These are phyloP conservation scores for Podospora australis DNA, from an alignment of 495 filamentous ascomycete species.

Conservation along the genomic window DNA sequence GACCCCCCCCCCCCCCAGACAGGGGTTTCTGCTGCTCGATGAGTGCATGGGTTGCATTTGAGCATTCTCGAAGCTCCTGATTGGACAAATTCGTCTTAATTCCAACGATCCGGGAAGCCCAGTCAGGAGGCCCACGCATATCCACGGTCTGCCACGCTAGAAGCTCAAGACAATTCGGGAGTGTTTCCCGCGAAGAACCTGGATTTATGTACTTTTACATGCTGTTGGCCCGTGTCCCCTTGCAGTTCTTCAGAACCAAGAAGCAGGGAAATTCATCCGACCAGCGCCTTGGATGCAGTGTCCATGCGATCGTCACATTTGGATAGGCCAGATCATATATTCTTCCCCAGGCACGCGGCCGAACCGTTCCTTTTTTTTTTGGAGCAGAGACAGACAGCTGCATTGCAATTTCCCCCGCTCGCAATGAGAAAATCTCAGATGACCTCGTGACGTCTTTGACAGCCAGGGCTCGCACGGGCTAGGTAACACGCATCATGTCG, in stretches of 20 bases:
- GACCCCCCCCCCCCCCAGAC: neutral
- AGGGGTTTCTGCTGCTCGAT: constrained; percentile 6
- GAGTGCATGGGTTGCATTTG: constrained; percentile 10
- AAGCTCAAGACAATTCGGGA: neutral
- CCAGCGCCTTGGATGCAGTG: too few relatives aligned
- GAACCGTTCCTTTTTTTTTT: too few relatives aligned
- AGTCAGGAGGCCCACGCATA: constrained; percentile 8
- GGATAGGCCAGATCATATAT: too few relatives aligned
- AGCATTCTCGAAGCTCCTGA: constrained; percentile 17
- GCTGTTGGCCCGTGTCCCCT: neutral
- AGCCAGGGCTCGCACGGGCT: too few relatives aligned
- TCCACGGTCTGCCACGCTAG: too few relatives aligned
- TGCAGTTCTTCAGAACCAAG: neutral
- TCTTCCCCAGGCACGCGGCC: too few relatives aligned
- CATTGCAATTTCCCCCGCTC: constrained; percentile 12
- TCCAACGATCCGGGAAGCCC: constrained; percentile 12
- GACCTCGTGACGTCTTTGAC: constrained; percentile 8
- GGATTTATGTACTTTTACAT: too few relatives aligned
- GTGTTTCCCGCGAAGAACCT: too few relatives aligned
- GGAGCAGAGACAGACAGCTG: too few relatives aligned
- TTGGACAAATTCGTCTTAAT: constrained; percentile 5
- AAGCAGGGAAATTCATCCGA: too few relatives aligned
- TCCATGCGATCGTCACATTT: too few relatives aligned
- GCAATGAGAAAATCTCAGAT: neutral
- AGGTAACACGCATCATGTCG: too few relatives aligned